Conservation (phyloP, 2,329 filamentous ascomycete genomes). For the Colletotrichum eleusines region DNA sequence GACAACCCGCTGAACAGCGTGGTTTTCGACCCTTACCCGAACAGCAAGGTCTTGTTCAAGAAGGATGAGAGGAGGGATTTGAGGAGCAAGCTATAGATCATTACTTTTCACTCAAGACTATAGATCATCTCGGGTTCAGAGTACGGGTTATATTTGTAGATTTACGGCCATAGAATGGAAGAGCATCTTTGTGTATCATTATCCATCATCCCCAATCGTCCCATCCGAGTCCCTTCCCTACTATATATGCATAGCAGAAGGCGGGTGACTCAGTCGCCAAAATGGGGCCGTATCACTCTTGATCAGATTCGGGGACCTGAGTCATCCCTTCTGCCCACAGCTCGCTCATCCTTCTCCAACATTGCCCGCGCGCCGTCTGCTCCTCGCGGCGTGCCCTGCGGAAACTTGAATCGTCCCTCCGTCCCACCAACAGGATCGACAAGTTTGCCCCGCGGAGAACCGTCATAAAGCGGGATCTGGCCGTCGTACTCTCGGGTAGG, state of each 20-base stretch:
- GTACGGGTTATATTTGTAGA: slow-evolving; percentile 1
- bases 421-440: not conserved
- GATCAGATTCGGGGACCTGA: not conserved
- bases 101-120: not conserved
- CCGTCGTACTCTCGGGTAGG: slow-evolving; percentile 3
- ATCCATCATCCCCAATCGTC: not conserved
- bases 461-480: slow-evolving; percentile 3
- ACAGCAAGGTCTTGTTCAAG: slow-evolving; percentile 71
- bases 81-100: slow-evolving; percentile 61
- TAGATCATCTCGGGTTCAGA: not conserved
- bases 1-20: slow-evolving; percentile 80
- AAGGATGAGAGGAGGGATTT: slow-evolving; percentile 61
- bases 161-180: too few species aligned
- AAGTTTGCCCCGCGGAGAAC: not conserved
- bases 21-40: slow-evolving; percentile 79
- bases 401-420: not conserved
- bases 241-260: too few species aligned
- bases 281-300: not conserved
- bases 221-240: not conserved
- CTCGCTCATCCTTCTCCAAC: slow-evolving; percentile 1
- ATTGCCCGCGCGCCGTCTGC: not conserved
- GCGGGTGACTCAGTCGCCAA: not conserved
- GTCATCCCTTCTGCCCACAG: not conserved
- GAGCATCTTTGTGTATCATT: too few species aligned
- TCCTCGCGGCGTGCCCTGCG: not conserved